Evolutionary conservation across 2,329 filamentous ascomycete species (phyloP).

Genomic region (Aspergillus transmontanensis): DNA sequence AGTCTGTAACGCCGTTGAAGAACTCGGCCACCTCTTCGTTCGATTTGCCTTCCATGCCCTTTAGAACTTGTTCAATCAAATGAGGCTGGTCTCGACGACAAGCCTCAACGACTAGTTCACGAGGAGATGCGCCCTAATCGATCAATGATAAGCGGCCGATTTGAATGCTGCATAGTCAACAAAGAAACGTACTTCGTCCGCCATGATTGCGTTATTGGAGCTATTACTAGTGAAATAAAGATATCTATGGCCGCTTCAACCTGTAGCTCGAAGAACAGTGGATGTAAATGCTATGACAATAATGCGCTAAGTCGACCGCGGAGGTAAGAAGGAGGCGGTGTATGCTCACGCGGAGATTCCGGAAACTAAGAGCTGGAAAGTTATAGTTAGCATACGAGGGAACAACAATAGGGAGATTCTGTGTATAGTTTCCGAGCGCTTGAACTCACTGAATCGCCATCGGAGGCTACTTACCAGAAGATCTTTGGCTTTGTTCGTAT

Average conservation of each 20-base stretch:
- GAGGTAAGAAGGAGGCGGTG: slow-evolving; percentile 22
- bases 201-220: slow-evolving; percentile 34
- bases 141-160: slow-evolving; percentile 9
- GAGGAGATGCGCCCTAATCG: slow-evolving; percentile 74
- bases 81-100: slow-evolving; percentile 91
- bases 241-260: neutral
- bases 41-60: slow-evolving; percentile 59
- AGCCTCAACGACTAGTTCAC: slow-evolving; percentile 87
- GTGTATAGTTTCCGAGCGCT: neutral
- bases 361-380: slow-evolving; percentile 11
- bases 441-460: neutral
- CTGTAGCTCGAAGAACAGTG: neutral
- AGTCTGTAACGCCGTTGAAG: slow-evolving; percentile 82
- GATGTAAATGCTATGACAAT: neutral
- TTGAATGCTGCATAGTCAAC: neutral
- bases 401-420: slow-evolving; percentile 4
- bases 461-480: neutral
- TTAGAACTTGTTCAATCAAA: slow-evolving; percentile 75
- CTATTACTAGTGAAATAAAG: neutral
- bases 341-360: slow-evolving; percentile 14
- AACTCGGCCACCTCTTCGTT: slow-evolving; percentile 69
- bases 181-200: slow-evolving; percentile 43
- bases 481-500: neutral
- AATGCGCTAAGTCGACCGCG: neutral
- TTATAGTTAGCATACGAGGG: neutral